phyloP scores from a whole-genome alignment of 495 filamentous ascomycete species.

The Trypethelium eluteriae region DNA sequence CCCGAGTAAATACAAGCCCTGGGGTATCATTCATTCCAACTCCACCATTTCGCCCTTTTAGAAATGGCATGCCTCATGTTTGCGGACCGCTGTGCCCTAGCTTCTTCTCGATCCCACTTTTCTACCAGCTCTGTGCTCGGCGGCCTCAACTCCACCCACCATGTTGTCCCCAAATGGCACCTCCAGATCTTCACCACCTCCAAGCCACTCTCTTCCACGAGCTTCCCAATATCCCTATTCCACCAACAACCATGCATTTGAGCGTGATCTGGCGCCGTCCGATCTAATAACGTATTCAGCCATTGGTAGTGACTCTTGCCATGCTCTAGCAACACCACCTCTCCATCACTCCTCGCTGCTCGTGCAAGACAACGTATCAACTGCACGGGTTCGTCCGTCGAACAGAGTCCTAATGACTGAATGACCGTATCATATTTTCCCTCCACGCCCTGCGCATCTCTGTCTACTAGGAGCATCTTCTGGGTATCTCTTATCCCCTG shows the following conservation, averaged over 20 bases:
- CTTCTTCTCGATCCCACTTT: constrained; percentile 1
- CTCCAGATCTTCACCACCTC: constrained; percentile 62
- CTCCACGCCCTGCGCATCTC: constrained; percentile 1
- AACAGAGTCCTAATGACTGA: constrained; percentile 91
- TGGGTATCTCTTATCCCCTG: not conserved
- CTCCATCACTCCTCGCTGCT: constrained; percentile 48
- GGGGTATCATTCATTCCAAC: constrained; percentile 8
- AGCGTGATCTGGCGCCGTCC: constrained; percentile 68
- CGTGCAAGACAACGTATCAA: constrained; percentile 56
- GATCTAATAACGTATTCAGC: constrained; percentile 73
- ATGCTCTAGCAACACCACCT: constrained; percentile 83
- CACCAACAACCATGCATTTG: constrained; percentile 89
- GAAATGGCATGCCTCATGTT: not conserved
- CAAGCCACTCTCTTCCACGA: constrained; percentile 74
- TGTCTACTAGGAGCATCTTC: not conserved
- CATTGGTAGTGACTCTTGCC: constrained; percentile 69
- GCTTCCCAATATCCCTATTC: constrained; percentile 80
- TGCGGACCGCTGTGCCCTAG: not conserved
- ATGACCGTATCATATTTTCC: constrained; percentile 72
- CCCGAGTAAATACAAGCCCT: not conserved
- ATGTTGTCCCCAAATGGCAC: constrained; percentile 72
- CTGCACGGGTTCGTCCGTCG: constrained; percentile 62
- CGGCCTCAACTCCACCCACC: constrained; percentile 55
- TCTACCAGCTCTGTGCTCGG: not conserved
- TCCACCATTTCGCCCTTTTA: constrained; percentile 6